phyloP scores from a whole-genome alignment of 495 filamentous ascomycete species.

The Penicillium herquei region DNA sequence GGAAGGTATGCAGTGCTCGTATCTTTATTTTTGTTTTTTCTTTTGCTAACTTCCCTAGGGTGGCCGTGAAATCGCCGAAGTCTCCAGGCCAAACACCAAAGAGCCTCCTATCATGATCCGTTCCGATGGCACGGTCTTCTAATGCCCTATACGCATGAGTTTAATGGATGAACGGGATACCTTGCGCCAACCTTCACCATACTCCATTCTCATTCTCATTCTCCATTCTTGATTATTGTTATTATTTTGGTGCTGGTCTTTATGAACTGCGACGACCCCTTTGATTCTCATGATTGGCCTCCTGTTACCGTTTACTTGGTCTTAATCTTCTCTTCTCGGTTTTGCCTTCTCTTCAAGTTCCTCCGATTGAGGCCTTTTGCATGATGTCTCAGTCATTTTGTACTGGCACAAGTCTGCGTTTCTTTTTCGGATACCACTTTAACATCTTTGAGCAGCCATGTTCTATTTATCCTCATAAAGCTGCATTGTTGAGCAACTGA shows the following conservation, averaged over 20 bases:
- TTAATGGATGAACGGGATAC: slow-evolving; percentile 36
- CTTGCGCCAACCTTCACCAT: slow-evolving; percentile 20
- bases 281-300: slow-evolving; percentile 18
- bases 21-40: slow-evolving; percentile 1
- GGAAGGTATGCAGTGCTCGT: slow-evolving; percentile 64
- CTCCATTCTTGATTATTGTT: neutral
- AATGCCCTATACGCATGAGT: slow-evolving; percentile 33
- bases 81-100: slow-evolving; percentile 93
- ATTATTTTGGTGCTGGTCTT: slow-evolving; percentile 25
- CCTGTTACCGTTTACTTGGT: slow-evolving; percentile 8
- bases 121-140: slow-evolving; percentile 95
- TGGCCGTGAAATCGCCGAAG: slow-evolving; percentile 92
- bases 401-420: slow-evolving; percentile 13
- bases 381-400: slow-evolving; percentile 5
- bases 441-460: neutral
- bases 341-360: slow-evolving; percentile 5
- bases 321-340: slow-evolving; percentile 11
- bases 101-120: slow-evolving; percentile 95
- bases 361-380: slow-evolving; percentile 17
- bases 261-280: slow-evolving; percentile 40
- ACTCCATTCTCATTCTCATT: slow-evolving; percentile 10
- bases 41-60: slow-evolving; percentile 58
- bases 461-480: neutral
- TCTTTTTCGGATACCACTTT: slow-evolving; percentile 23
- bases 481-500: neutral